Percentiles rank a stretch among this genome's conserved stretches.
Conservation (phyloP, 2,329 filamentous ascomycete species). For the Didymella arachidicola region DNA sequence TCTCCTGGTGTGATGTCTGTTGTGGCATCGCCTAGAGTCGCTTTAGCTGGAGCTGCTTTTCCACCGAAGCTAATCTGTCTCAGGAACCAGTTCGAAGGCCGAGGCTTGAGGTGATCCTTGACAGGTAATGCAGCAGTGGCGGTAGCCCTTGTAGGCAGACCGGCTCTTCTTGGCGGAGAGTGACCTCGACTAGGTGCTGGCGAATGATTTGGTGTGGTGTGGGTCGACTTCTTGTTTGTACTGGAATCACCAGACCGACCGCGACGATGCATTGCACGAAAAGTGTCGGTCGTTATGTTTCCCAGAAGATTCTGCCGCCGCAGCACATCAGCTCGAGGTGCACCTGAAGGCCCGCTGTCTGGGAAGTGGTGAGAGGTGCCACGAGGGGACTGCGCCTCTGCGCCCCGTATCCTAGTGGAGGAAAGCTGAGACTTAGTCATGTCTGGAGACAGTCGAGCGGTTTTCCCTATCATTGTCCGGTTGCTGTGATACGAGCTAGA, state of each 20-base stretch:
- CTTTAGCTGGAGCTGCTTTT: constrained; percentile 38
- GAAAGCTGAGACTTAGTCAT: constrained; percentile 36
- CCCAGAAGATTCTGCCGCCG: constrained; percentile 36
- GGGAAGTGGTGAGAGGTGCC: constrained; percentile 23
- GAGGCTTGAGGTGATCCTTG: constrained; percentile 28
- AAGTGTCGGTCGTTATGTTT: constrained; percentile 17
- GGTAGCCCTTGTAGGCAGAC: constrained; percentile 24
- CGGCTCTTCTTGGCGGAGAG: constrained; percentile 39
- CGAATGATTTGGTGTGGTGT: constrained; percentile 36
- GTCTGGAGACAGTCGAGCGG: constrained; percentile 35
- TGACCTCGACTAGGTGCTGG: constrained; percentile 41
- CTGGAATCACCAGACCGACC: constrained; percentile 39
- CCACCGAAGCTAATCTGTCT: constrained; percentile 53
- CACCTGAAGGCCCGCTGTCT: constrained; percentile 24
- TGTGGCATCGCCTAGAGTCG: constrained; percentile 41
- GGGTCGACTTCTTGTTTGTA: constrained; percentile 26
- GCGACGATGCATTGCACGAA: constrained; percentile 33
- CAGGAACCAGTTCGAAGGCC: constrained; percentile 47
- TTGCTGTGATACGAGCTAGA: constrained; percentile 45
- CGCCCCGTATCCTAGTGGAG: constrained; percentile 29
- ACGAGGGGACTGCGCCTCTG: constrained; percentile 34
- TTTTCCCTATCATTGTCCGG: constrained; percentile 30
- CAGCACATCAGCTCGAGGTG: constrained; percentile 44
- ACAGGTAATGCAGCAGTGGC: constrained; percentile 18
- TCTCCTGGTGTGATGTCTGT: constrained; percentile 44